Conservation (phyloP, 768 basidiomycete species). For the Termitomyces sp. region DNA sequence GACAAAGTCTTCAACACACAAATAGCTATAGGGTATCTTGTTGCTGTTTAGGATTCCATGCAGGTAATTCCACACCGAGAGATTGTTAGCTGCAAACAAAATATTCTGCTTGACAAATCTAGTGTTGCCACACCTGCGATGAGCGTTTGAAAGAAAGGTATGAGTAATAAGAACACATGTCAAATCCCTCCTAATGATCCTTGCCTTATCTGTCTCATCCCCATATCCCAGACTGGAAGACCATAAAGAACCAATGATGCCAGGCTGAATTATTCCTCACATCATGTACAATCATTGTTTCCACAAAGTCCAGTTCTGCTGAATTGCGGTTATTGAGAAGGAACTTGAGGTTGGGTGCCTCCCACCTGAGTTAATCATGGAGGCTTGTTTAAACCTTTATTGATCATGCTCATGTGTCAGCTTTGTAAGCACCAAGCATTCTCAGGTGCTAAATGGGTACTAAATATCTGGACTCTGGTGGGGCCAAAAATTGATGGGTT, state of each 20-base stretch:
- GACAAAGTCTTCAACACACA: too few species aligned
- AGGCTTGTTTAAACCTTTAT: too few species aligned
- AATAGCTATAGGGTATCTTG: constrained; percentile 19
- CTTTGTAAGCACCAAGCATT: too few species aligned
- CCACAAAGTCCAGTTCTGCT: constrained; percentile 80
- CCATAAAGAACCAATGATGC: constrained; percentile 93
- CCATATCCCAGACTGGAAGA: constrained; percentile 66
- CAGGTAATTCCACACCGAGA: constrained; percentile 17
- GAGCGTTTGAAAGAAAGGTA: constrained; percentile 2
- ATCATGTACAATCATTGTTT: constrained; percentile 68
- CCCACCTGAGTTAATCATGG: too few species aligned
- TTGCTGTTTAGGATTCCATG: too few species aligned
- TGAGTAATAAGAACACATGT: constrained; percentile 49
- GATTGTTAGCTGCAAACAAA: constrained; percentile 85
- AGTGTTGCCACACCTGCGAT: background rate
- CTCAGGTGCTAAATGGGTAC: too few species aligned
- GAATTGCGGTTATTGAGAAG: too few species aligned
- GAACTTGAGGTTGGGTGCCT: too few species aligned
- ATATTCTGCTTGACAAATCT: constrained; percentile 87
- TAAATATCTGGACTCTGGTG: too few species aligned
- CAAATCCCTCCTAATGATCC: constrained; percentile 66
- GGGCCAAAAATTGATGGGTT: too few species aligned
- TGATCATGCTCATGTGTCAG: too few species aligned
- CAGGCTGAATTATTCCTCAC: constrained; percentile 96
- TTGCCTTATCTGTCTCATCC: constrained; percentile 62